Percentiles rank a stretch among this genome's conserved stretches.
Conservation (phyloP, 1,139 yeast genomes). For the Magnusiomyces fungicola region DNA sequence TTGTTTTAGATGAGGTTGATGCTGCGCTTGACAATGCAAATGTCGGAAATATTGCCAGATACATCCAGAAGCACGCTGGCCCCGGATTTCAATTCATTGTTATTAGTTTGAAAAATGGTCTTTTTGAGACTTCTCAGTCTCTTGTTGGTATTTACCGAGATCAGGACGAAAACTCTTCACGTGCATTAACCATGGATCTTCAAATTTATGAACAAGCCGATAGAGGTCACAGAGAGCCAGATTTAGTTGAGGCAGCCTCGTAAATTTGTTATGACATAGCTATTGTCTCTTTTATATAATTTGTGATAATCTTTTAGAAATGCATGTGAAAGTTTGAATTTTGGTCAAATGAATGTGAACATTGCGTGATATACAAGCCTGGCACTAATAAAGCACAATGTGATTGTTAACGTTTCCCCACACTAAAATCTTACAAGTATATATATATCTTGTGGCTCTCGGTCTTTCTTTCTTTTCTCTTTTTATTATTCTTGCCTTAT, state of each 20-base stretch:
- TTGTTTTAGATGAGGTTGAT: conserved; percentile 93
- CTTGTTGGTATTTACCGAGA: conserved; percentile 91
- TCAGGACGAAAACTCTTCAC: conserved; percentile 67
- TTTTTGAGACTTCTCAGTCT: conserved; percentile 84
- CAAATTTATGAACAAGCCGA: conserved; percentile 15
- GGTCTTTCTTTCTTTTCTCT: too few species aligned
- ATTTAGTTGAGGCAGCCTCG: neutral
- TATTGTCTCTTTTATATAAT: too few species aligned
- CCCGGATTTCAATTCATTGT: conserved; percentile 87
- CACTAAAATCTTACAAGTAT: too few species aligned
- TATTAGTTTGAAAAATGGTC: conserved; percentile 78
- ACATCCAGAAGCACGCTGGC: conserved; percentile 69
- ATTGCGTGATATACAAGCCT: too few species aligned
- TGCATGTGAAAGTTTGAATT: too few species aligned
- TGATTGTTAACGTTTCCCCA: too few species aligned
- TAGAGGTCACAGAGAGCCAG: neutral
- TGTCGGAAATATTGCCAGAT: conserved; percentile 76
- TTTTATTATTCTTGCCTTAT: too few species aligned
- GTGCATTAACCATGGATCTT: conserved; percentile 43
- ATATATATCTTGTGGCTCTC: too few species aligned
- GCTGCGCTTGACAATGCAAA: conserved; percentile 93
- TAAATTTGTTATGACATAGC: too few species aligned
- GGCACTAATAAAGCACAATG: too few species aligned
- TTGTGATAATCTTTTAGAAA: too few species aligned
- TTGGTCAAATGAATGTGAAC: too few species aligned